Percentiles rank a stretch among this genome's conserved stretches.
Conservation (phyloP, 495 filamentous ascomycete genomes). For the Hypoxylon intermedium region DNA sequence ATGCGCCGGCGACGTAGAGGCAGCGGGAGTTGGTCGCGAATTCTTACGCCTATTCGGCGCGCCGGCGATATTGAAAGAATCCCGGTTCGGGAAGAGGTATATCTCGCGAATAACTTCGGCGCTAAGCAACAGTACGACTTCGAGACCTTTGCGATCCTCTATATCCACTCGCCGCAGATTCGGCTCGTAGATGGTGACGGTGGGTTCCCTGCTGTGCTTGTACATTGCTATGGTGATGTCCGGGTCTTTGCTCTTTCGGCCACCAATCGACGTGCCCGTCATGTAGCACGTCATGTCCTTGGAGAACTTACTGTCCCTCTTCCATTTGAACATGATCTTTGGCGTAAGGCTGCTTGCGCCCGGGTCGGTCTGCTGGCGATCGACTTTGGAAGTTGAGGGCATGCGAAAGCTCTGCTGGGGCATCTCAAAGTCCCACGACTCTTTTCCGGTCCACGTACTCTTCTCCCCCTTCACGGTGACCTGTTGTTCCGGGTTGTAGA, state of each 20-base stretch:
- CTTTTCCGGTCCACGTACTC: constrained; percentile 77
- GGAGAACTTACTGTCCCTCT: constrained; percentile 84
- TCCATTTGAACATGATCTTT: constrained; percentile 87
- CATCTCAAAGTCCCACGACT: constrained; percentile 91
- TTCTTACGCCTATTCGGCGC: constrained; percentile 50
- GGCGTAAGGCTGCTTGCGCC: constrained; percentile 73
- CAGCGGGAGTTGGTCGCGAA: constrained; percentile 47
- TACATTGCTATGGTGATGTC: constrained; percentile 93
- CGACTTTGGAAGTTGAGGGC: constrained; percentile 76
- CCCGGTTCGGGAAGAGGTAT: constrained; percentile 70
- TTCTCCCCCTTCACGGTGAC: constrained; percentile 72
- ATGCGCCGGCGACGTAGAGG: constrained; percentile 19
- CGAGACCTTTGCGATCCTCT: constrained; percentile 92
- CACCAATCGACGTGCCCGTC: constrained; percentile 74
- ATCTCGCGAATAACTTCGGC: constrained; percentile 88
- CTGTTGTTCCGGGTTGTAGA: constrained; percentile 94
- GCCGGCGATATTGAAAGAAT: constrained; percentile 80
- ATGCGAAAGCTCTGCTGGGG: constrained; percentile 83
- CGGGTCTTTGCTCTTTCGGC: constrained; percentile 82
- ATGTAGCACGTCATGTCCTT: constrained; percentile 81
- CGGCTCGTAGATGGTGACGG: constrained; percentile 86
- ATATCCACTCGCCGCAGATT: constrained; percentile 90
- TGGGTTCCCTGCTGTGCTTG: constrained; percentile 54
- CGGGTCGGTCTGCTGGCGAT: constrained; percentile 75
- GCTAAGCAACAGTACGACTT: constrained; percentile 83